Conservation (phyloP, 345 rosid genomes). For the Acer negundo region DNA sequence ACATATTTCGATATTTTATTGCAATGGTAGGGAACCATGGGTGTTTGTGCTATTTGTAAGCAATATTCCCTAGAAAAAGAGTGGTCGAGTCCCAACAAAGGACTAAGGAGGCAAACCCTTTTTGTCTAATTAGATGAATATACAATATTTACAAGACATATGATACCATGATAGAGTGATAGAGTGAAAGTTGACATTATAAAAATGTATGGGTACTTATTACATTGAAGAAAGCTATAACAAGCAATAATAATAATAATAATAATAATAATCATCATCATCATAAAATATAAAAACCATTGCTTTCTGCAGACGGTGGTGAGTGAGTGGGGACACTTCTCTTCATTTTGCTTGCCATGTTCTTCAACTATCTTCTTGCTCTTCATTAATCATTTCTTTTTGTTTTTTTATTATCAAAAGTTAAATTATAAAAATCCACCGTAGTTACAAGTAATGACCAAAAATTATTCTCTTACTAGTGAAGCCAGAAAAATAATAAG, state of each 20-base stretch:
- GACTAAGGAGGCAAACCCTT: constrained; percentile 1
- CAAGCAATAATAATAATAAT: constrained; percentile 4
- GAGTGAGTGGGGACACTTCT: constrained; percentile 13
- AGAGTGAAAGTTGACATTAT: constrained; percentile 24
- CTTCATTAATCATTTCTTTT: too few species aligned
- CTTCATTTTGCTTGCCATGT: constrained; percentile 24
- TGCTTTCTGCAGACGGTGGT: constrained; percentile 36
- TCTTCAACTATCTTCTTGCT: neutral
- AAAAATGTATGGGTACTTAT: constrained; percentile 36
- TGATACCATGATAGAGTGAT: constrained; percentile 8
- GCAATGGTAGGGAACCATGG: constrained; percentile 5
- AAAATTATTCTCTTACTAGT: too few species aligned
- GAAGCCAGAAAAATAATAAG: too few species aligned
- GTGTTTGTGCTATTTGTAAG: constrained; percentile 26
- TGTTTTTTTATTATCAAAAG: too few species aligned
- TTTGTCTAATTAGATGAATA: constrained; percentile 26
- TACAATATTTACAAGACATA: neutral
- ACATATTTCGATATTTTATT: neutral
- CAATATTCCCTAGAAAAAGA: constrained; percentile 27
- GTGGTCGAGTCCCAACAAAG: constrained; percentile 36
- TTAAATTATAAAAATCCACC: too few species aligned
- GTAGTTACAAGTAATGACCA: too few species aligned
- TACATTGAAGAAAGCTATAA: constrained; percentile 42
- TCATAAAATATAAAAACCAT: constrained; percentile 19
- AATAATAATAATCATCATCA: too few species aligned